A percentile compares a stretch with the other conserved stretches of the same genome.
Evolutionary conservation across 257 asterid species (phyloP).

Genomic region (Solanum phureja): DNA sequence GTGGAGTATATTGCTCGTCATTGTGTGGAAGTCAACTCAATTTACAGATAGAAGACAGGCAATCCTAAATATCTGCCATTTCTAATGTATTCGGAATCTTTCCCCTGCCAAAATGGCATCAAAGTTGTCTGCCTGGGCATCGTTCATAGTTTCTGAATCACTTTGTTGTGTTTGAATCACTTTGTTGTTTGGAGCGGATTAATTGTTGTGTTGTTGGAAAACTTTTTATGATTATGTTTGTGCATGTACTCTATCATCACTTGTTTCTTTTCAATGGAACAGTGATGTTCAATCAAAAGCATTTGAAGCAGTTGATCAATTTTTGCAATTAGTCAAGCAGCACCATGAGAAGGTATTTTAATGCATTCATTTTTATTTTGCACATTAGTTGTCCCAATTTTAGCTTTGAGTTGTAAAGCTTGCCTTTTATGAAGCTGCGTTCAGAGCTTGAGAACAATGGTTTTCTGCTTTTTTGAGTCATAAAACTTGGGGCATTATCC

Average conservation of each 20-base stretch:
- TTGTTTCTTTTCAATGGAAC: constrained; percentile 10
- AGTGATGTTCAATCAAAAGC: constrained; percentile 94
- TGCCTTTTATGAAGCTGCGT: background rate
- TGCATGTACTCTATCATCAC: background rate
- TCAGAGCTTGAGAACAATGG: background rate
- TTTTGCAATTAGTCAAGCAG: constrained; percentile 81
- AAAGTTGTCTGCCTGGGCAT: background rate
- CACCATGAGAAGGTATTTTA: constrained; percentile 51
- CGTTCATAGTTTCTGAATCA: background rate
- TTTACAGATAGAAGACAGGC: background rate
- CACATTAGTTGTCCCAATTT: background rate
- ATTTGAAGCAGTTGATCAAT: constrained; percentile 90
- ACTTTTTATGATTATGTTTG: background rate
- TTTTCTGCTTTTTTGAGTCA: background rate
- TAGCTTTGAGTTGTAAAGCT: background rate
- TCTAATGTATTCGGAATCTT: background rate
- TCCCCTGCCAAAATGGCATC: background rate
- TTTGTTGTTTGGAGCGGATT: background rate
- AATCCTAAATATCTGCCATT: background rate
- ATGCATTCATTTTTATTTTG: background rate
- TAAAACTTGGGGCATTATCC: background rate
- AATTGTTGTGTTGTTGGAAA: background rate
- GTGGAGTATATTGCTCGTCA: background rate
- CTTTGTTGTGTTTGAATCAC: background rate
- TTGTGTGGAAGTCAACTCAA: background rate